Conservation (phyloP, 768 basidiomycete genomes). For the Suillus plorans region DNA sequence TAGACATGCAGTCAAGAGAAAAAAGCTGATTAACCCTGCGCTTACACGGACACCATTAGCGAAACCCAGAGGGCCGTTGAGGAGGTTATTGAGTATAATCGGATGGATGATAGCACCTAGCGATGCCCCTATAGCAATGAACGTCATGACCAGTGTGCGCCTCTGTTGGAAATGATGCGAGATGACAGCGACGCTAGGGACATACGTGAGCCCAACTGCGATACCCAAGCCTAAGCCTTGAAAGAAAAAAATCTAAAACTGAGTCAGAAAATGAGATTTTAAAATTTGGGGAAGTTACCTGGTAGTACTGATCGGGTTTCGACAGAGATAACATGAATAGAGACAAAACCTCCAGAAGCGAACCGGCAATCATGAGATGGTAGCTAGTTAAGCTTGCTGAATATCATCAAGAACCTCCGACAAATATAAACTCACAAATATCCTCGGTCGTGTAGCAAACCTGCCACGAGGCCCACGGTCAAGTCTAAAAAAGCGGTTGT, state of each 20-base stretch:
- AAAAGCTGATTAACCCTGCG: neutral
- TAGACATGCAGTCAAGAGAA: neutral
- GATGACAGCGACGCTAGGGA: conserved; percentile 42
- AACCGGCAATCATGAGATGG: conserved; percentile 21
- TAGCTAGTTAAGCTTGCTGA: conserved; percentile 1
- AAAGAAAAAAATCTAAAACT: conserved; percentile 36
- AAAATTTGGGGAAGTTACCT: conserved; percentile 19
- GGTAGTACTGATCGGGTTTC: conserved; percentile 34
- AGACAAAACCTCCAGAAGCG: conserved; percentile 27
- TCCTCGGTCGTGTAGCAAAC: neutral
- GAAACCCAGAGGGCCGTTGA: neutral
- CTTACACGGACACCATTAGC: neutral
- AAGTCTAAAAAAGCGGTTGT: neutral
- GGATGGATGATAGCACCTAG: neutral
- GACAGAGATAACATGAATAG: conserved; percentile 40
- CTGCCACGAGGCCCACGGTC: neutral
- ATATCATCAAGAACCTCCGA: neutral
- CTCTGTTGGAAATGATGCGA: conserved; percentile 44
- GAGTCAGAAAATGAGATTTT: neutral
- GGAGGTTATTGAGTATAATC: neutral
- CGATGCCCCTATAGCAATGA: neutral
- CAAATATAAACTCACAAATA: neutral
- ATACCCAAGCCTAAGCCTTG: conserved; percentile 47
- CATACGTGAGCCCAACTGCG: conserved; percentile 42
- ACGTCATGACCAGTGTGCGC: conserved; percentile 5